These are phyloP conservation scores for Nitzschia inconspicua DNA, from an alignment of 108 stramenopile genomes.

Conservation along the genomic window DNA sequence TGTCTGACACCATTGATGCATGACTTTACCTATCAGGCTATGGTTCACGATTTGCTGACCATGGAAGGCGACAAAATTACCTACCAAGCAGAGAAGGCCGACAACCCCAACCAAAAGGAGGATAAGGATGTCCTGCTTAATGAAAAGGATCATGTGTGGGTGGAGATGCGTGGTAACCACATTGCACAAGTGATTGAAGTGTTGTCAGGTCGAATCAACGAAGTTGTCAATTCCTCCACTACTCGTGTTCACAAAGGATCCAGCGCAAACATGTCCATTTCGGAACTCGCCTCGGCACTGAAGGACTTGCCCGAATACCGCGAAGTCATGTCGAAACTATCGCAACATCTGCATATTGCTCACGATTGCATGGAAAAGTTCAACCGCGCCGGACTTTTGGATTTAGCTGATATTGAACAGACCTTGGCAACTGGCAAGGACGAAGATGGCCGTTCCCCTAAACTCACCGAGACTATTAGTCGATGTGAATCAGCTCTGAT, in stretches of 20 bases:
- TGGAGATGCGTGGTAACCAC: slow-evolving; percentile 92
- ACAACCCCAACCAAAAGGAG: slow-evolving; percentile 40
- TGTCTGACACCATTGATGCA: slow-evolving; percentile 95
- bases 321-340: slow-evolving; percentile 91
- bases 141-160: slow-evolving; percentile 95
- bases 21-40: slow-evolving; percentile 96
- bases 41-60: slow-evolving; percentile 92
- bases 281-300: slow-evolving; percentile 88
- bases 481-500: slow-evolving; percentile 52
- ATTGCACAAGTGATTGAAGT: slow-evolving; percentile 91
- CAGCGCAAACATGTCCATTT: slow-evolving; percentile 56
- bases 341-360: slow-evolving; percentile 92
- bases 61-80: slow-evolving; percentile 88
- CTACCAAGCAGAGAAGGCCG: slow-evolving; percentile 50
- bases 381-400: slow-evolving; percentile 59
- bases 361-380: slow-evolving; percentile 93
- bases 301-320: slow-evolving; percentile 92
- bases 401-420: slow-evolving; percentile 88
- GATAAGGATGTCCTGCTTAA: slow-evolving; percentile 85
- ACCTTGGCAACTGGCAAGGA: slow-evolving; percentile 90
- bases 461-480: slow-evolving; percentile 60
- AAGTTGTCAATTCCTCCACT: slow-evolving; percentile 70
- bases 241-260: slow-evolving; percentile 33
- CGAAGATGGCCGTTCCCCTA: slow-evolving; percentile 71
- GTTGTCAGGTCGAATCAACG: slow-evolving; percentile 69